A percentile compares a stretch with the other conserved stretches of the same genome.
phyloP scores from a whole-genome alignment of 352 stramenopile genomes.

The Albugo laibachii region DNA sequence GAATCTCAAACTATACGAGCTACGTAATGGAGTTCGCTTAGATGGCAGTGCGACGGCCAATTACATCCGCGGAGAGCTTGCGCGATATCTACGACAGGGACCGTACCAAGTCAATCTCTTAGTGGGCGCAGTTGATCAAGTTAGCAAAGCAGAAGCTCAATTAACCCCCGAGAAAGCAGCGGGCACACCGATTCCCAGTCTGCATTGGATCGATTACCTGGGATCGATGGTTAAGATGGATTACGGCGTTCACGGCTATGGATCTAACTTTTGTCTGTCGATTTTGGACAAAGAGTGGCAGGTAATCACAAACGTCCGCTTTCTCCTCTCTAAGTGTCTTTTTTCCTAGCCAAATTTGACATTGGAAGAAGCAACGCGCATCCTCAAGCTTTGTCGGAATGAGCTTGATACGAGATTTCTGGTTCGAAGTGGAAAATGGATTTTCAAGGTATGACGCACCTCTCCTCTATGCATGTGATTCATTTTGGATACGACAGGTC shows the following conservation, averaged over 20 bases:
- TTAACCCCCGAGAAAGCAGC: slow-evolving; percentile 11
- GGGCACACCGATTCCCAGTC: slow-evolving; percentile 20
- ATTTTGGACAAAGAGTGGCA: slow-evolving; percentile 80
- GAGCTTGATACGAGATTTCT: slow-evolving; percentile 74
- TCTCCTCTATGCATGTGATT: background rate
- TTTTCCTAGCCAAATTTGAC: slow-evolving; percentile 38
- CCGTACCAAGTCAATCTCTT: slow-evolving; percentile 77
- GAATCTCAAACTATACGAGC: slow-evolving; percentile 83
- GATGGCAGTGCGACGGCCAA: slow-evolving; percentile 63
- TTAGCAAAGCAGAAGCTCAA: slow-evolving; percentile 15
- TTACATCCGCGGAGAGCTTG: slow-evolving; percentile 65
- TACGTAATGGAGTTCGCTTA: slow-evolving; percentile 73
- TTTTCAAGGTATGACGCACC: slow-evolving; percentile 28
- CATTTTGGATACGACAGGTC: slow-evolving; percentile 14
- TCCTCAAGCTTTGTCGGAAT: slow-evolving; percentile 59
- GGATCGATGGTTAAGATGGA: slow-evolving; percentile 72
- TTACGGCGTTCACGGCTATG: slow-evolving; percentile 74
- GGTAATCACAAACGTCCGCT: slow-evolving; percentile 8
- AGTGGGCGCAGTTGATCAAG: slow-evolving; percentile 23
- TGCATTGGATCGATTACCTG: slow-evolving; percentile 83
- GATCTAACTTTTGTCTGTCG: slow-evolving; percentile 62
- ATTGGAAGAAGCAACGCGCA: slow-evolving; percentile 44
- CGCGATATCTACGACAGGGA: slow-evolving; percentile 54
- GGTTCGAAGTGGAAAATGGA: slow-evolving; percentile 73
- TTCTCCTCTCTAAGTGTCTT: background rate